phyloP scores from a whole-genome alignment of 176 grass and related monocot genomes.

The Melocanna baccifera region DNA sequence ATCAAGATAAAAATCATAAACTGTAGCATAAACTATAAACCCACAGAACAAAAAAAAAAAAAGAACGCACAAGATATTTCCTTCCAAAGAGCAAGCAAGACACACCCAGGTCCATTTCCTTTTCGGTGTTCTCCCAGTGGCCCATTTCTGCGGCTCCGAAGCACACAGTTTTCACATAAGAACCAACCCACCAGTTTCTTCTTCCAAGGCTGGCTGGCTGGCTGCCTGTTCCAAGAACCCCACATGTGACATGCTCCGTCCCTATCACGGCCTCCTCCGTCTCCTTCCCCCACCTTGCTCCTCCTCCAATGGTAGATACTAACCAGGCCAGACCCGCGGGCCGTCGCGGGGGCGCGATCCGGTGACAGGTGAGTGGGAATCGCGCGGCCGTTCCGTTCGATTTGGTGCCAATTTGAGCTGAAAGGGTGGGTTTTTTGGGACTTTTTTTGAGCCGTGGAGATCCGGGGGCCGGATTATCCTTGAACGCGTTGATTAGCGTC shows the following conservation, averaged over 20 bases:
- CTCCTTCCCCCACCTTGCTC: not conserved
- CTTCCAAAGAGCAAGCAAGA: not conserved
- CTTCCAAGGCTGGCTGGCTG: not conserved
- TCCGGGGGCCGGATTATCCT: not conserved
- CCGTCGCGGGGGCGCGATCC: not conserved
- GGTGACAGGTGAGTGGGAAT: not conserved
- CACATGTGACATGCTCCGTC: not conserved
- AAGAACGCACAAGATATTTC: not conserved
- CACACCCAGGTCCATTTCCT: not conserved
- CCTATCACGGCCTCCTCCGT: not conserved
- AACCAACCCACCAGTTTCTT: not conserved
- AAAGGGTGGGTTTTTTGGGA: not conserved
- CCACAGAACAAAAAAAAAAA: too few species aligned
- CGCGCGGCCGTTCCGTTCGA: not conserved
- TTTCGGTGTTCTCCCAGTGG: not conserved
- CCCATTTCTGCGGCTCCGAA: not conserved
- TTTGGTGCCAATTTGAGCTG: not conserved
- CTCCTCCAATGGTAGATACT: not conserved
- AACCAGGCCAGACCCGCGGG: not conserved
- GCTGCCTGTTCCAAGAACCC: not conserved
- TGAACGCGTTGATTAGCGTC: not conserved
- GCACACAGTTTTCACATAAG: constrained; percentile 10
- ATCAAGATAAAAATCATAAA: too few species aligned
- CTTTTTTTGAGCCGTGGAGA: not conserved
- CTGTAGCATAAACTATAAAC: too few species aligned